Conservation (phyloP, 257 asterid genomes). For the Phtheirospermum japonicum region DNA sequence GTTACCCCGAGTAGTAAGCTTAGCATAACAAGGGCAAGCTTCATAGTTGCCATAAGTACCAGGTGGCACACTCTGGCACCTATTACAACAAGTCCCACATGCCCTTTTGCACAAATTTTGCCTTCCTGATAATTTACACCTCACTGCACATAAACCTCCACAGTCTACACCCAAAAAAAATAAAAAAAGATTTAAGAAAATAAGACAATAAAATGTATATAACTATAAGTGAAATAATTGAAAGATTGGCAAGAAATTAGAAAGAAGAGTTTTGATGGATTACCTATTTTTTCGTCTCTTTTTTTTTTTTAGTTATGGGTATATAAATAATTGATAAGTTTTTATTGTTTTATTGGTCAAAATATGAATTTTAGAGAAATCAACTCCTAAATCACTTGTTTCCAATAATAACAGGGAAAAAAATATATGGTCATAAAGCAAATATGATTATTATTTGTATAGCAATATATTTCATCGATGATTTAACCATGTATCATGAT, state of each 20-base stretch:
- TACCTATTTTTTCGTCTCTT: slow-evolving; percentile 44
- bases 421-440: too few relatives aligned
- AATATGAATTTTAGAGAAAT: too few relatives aligned
- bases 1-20: slow-evolving; percentile 47
- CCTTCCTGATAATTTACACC: slow-evolving; percentile 55
- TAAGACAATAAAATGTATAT: neutral
- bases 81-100: slow-evolving; percentile 60
- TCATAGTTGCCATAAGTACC: slow-evolving; percentile 64
- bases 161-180: slow-evolving; percentile 41
- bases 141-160: slow-evolving; percentile 46
- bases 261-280: neutral
- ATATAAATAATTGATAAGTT: too few relatives aligned
- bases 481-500: too few relatives aligned
- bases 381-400: too few relatives aligned
- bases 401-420: too few relatives aligned
- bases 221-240: neutral
- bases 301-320: too few relatives aligned
- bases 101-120: slow-evolving; percentile 62
- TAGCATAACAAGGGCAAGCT: slow-evolving; percentile 61
- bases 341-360: too few relatives aligned
- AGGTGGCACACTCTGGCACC: slow-evolving; percentile 66
- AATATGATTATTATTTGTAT: too few relatives aligned
- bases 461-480: too few relatives aligned
- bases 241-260: neutral
- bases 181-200: neutral